Evolutionary conservation across 1,139 yeast species (phyloP), one percentile per base, ranked within the genome.

Genomic region (Candida sojae): DNA sequence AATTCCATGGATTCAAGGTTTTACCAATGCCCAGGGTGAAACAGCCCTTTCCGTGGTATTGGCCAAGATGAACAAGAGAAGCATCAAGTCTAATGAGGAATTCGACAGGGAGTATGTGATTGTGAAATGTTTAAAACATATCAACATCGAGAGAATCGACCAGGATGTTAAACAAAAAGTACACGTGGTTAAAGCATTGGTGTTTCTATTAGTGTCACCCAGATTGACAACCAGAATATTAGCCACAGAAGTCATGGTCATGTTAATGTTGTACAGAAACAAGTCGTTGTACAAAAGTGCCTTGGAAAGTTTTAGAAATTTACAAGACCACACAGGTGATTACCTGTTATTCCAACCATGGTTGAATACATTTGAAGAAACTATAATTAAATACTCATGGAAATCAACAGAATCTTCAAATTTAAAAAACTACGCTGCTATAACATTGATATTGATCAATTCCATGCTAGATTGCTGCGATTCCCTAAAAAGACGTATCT

Each of bases 21-120:
- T 75, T 53, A 60, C 65, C 17, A 64, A 62, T 12, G 69, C 70
- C 2, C 79, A 75, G 54, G 80, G 80, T 25, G 80, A 75, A 47
- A 67, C 76, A 10, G 80, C 80, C 0, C 61, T 75, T 23, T 66
- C 77, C 0, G 78, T 73, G 6, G 64, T 71, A 11, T 66, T 75
- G 34, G 59, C 73, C 1, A 58, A 76, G 42, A 65, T 74, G 35
- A 73, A 72, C 53, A 72, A 67, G 51, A 73, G 73, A 53, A 71
- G 76, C 53, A 73, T 75, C 49, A 75, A 75, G 55, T 70, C 71
- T 39, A 74, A 75, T 51, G 78, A 74, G 33, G 79, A 75, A 50
- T 71, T 75, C 39, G 79, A 75, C 46, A 67, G 62, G 48, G 80
- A 75, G 52, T 71, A 56, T 47, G 54, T 62, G 13, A 73, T 75